Base-by-base conservation (phyloP, 441 rosid species). In the Populus hybrid region DNA sequence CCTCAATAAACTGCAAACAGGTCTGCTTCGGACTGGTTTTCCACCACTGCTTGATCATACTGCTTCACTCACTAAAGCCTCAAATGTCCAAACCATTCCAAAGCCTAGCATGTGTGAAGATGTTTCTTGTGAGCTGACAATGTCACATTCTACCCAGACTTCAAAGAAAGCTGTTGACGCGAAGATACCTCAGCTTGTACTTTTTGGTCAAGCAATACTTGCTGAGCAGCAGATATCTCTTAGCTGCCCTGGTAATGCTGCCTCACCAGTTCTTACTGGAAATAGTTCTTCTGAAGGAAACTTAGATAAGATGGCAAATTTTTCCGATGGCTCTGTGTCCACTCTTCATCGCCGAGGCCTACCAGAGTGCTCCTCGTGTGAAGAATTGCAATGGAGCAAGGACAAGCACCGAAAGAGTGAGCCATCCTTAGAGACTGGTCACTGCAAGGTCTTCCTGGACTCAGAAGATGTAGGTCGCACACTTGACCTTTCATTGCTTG, bases 141-240 rank as follows among this genome's bases (percentile, higher is more conserved):
- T 84, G 75, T 77, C 80, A n/a, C 84, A 76, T 65, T 72, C 83
- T 57, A 78, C 85, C 59, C 79, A 68, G 40, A 70, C 77, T 73
- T 79, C 79, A 3, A 77, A 92, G 82, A 84, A 73, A 38, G 83
- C 83, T 61, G 81, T 84, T 18, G 87, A 88, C 69, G 76, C 76
- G 40, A 91, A 89, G 72, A 82, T 85, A 65, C 91, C 92, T 2
- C 95, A 88, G 76, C 88, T 96, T 66, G 80, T 93, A 21, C 85
- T 96, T 83, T 96, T 96, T n/a, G 99, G 99, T 23, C 90, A 91
- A 80, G 88, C 87, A 3, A 96, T 96, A 81, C 86, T 93, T 69
- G 89, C 97, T 0, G 96, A 94, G 85, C 94, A 91, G 74, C 95
- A 92, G 73, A 84, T 81, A 76, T 86, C 92, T 26, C 90, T 73